A percentile compares a stretch with the other conserved stretches of the same genome.
Evolutionary conservation across 345 rosid species (phyloP).

Genomic region (Dipteronia sinensis): DNA sequence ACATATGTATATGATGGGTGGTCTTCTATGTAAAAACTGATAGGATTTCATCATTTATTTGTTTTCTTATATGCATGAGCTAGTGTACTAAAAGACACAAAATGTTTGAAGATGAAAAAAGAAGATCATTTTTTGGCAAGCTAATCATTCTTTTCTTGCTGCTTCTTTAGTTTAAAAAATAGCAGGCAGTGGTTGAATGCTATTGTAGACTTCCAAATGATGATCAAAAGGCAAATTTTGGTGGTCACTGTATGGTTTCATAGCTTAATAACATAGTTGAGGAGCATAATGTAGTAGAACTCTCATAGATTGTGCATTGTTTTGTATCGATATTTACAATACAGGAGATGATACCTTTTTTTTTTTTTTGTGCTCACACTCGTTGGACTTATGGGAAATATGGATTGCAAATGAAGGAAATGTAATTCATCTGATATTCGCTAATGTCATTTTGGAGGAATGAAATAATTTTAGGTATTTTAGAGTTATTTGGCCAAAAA

Average conservation of each 20-base stretch:
- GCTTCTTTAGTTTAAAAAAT: neutral
- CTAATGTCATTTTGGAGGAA: neutral
- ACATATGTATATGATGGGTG: neutral
- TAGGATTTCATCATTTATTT: neutral
- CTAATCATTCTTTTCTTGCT: neutral
- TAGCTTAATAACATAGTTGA: neutral
- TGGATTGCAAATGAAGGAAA: neutral
- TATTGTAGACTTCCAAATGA: neutral
- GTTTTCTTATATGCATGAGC: neutral
- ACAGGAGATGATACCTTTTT: neutral
- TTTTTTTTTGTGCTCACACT: too few species aligned
- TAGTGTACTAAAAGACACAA: neutral
- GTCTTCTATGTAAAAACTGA: neutral
- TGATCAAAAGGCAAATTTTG: neutral
- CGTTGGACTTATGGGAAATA: neutral
- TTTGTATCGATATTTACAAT: neutral
- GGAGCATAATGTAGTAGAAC: neutral
- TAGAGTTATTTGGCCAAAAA: neutral
- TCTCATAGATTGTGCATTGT: neutral
- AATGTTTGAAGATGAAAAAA: neutral
- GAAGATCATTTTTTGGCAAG: neutral
- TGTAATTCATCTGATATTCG: neutral
- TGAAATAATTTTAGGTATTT: neutral
- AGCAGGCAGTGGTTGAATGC: neutral
- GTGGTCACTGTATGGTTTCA: neutral